Conservation (phyloP, 345 rosid species). For the Camelina hispida region DNA sequence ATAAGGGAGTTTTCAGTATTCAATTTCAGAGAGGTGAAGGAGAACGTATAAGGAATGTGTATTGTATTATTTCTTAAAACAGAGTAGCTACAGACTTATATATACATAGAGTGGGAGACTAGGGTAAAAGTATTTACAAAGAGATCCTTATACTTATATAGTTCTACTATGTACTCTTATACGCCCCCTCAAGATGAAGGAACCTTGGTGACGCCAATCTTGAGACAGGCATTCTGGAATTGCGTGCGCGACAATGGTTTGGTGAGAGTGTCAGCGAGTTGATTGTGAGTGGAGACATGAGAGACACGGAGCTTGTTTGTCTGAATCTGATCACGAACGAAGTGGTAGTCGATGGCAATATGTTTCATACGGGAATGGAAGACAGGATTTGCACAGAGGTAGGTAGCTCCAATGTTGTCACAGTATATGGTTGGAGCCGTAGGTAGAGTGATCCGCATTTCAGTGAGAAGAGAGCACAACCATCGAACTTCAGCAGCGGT, state of each 20-base stretch:
- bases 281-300: neutral
- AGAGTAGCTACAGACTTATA: too few relatives aligned
- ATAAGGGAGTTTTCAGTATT: too few relatives aligned
- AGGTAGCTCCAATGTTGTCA: neutral
- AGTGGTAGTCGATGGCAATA: neutral
- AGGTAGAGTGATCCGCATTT: rapidly evolving
- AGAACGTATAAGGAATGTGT: too few relatives aligned
- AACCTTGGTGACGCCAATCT: neutral
- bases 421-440: neutral
- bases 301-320: neutral
- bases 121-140: too few relatives aligned
- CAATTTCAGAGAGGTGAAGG: too few relatives aligned
- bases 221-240: neutral
- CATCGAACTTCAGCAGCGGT: too few relatives aligned
- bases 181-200: neutral
- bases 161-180: too few relatives aligned
- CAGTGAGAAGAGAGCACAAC: neutral
- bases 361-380: neutral
- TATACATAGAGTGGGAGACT: too few relatives aligned
- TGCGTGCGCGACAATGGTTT: neutral
- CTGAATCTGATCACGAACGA: neutral
- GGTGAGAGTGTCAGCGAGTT: neutral
- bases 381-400: neutral
- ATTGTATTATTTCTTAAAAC: too few relatives aligned
- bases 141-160: too few relatives aligned